Percentiles rank a stretch among this genome's conserved stretches.
Conservation (phyloP, 164 flowering plant genomes). For the Aristolochia contorta region DNA sequence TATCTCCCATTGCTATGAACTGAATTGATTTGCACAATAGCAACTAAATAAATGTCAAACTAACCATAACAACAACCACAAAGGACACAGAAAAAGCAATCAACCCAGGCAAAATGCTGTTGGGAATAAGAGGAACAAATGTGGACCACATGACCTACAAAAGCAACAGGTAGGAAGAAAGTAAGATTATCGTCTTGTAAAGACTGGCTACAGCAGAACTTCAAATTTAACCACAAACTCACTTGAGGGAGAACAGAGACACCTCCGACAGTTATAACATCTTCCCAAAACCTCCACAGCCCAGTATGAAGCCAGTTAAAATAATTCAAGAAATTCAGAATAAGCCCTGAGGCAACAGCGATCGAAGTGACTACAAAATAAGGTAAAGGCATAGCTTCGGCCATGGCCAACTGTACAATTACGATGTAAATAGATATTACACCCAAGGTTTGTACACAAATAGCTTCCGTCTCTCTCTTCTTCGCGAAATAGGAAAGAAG, state of each 20-base stretch:
- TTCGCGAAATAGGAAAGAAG: constrained; percentile 81
- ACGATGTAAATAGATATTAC: constrained; percentile 61
- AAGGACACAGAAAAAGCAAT: constrained; percentile 5
- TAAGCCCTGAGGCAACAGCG: constrained; percentile 57
- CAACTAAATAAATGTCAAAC: background rate
- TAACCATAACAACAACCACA: constrained; percentile 14
- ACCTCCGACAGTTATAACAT: constrained; percentile 81
- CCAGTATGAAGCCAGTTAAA: constrained; percentile 36
- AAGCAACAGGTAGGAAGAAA: background rate
- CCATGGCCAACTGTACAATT: constrained; percentile 68
- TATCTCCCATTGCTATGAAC: no score
- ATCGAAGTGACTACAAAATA: constrained; percentile 44
- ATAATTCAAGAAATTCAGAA: constrained; percentile 67
- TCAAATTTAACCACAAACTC: background rate
- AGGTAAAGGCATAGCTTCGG: constrained; percentile 75
- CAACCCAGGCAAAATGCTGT: constrained; percentile 16
- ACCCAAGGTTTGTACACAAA: constrained; percentile 81
- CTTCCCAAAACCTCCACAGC: constrained; percentile 84
- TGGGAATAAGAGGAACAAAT: constrained; percentile 15
- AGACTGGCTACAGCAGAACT: background rate
- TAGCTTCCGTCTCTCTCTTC: constrained; percentile 79
- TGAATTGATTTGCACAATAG: no score
- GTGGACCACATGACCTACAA: constrained; percentile 22
- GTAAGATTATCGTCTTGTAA: background rate
- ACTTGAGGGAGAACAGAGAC: constrained; percentile 92